A percentile compares a stretch with the other conserved stretches of the same genome.
phyloP scores from a whole-genome alignment of 2,329 filamentous ascomycete species.

The Myriosclerotinia scirpicola region DNA sequence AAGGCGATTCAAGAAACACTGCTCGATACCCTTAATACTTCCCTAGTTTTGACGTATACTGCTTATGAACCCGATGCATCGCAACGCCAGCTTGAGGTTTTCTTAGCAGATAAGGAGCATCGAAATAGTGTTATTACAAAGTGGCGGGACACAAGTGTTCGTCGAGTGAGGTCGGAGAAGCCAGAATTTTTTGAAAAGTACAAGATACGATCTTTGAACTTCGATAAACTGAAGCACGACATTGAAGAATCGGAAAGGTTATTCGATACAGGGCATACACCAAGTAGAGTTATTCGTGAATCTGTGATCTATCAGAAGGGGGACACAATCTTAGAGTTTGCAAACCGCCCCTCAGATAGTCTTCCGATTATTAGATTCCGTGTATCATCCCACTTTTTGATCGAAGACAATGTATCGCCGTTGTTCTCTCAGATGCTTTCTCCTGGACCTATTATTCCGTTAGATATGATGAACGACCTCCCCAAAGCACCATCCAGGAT shows the following conservation, averaged over 20 bases:
- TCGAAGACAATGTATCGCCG: constrained; percentile 52
- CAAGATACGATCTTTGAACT: constrained; percentile 50
- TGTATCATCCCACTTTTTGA: constrained; percentile 50
- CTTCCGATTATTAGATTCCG: constrained; percentile 50
- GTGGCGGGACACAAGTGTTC: constrained; percentile 50
- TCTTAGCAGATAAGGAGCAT: constrained; percentile 47
- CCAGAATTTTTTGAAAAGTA: constrained; percentile 48
- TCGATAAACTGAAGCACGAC: constrained; percentile 48
- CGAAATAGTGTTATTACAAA: constrained; percentile 47
- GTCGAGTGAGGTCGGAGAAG: constrained; percentile 47
- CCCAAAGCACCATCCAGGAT: constrained; percentile 41
- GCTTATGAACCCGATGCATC: constrained; percentile 49
- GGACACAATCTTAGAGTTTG: constrained; percentile 54
- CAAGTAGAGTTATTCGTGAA: constrained; percentile 46
- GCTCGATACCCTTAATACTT: constrained; percentile 45
- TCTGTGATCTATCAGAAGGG: constrained; percentile 48
- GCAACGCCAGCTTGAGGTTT: constrained; percentile 45
- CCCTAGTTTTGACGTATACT: constrained; percentile 48
- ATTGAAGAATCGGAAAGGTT: constrained; percentile 45
- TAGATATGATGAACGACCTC: constrained; percentile 32
- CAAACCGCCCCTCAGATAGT: constrained; percentile 44
- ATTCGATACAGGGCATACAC: constrained; percentile 46
- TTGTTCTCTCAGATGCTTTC: constrained; percentile 52
- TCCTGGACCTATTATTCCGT: constrained; percentile 26
- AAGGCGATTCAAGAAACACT: constrained; percentile 47